Evolutionary conservation across 768 basidiomycete species (phyloP).

Genomic region (Kwoniella heveanensis): DNA sequence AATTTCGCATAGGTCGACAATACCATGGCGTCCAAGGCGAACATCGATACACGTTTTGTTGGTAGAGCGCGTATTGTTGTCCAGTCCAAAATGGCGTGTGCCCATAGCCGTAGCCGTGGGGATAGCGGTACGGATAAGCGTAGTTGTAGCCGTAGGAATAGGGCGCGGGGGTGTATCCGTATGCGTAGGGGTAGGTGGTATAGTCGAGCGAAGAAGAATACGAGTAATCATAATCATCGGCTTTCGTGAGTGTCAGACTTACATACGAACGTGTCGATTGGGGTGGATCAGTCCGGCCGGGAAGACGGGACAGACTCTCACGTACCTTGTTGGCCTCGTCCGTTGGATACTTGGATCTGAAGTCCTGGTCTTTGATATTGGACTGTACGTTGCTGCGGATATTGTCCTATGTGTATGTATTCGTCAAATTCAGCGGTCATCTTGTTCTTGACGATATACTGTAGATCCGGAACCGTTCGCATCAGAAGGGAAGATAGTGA

Average conservation of each 20-base stretch:
- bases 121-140: conserved; percentile 1
- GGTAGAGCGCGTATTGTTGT: background rate
- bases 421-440: no score
- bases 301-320: no score
- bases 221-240: background rate
- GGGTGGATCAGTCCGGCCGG: no score
- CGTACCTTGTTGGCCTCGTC: conserved; percentile 18
- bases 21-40: conserved; percentile 17
- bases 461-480: no score
- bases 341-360: conserved; percentile 37
- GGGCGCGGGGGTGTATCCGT: no score
- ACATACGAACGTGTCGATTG: no score
- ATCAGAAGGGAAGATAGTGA: no score
- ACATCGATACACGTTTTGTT: background rate
- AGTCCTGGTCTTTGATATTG: conserved; percentile 45
- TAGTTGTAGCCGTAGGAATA: background rate
- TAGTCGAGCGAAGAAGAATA: background rate
- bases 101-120: conserved; percentile 4
- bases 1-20: background rate
- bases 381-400: conserved; percentile 19
- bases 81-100: background rate
- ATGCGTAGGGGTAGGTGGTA: conserved; percentile 6
- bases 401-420: no score
- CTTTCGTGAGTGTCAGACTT: conserved; percentile 3
- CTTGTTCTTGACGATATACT: no score